A percentile compares a stretch with the other conserved stretches of the same genome.
phyloP scores from a whole-genome alignment of 2,329 filamentous ascomycete genomes.

The Septoria linicola region DNA sequence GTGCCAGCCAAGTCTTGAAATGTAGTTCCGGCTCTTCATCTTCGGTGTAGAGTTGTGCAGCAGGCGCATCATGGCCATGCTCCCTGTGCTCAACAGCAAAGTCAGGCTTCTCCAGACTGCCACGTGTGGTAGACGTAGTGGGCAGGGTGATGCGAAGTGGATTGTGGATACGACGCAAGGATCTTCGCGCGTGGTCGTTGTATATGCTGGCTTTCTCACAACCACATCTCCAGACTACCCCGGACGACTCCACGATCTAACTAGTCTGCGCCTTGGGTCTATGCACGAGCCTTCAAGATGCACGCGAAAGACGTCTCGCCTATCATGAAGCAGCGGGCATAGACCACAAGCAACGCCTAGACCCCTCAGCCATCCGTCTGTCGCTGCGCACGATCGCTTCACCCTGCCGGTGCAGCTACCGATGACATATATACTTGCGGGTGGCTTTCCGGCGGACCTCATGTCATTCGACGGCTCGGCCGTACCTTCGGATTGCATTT shows the following conservation, averaged over 20 bases:
- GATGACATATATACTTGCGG: not conserved
- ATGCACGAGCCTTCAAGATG: too few species aligned
- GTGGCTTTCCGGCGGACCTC: not conserved
- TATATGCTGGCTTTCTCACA: too few species aligned
- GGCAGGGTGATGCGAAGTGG: not conserved
- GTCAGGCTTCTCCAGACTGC: not conserved
- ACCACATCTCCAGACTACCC: too few species aligned
- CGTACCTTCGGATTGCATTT: not conserved
- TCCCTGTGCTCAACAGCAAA: not conserved
- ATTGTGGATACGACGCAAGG: not conserved
- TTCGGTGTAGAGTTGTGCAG: not conserved
- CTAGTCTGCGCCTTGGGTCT: too few species aligned
- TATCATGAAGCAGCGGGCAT: not conserved
- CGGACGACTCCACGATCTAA: too few species aligned
- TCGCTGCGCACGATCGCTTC: not conserved
- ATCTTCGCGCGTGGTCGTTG: too few species aligned
- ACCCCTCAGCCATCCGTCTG: not conserved
- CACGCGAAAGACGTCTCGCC: not conserved
- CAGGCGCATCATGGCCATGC: not conserved
- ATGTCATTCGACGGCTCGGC: not conserved
- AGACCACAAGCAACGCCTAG: not conserved
- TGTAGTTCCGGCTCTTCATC: slow-evolving; percentile 25
- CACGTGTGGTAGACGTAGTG: not conserved
- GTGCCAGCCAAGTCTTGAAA: slow-evolving; percentile 16
- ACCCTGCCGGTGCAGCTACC: not conserved